A percentile compares a stretch with the other conserved stretches of the same genome.
Evolutionary conservation across 73 alveolate species (phyloP).

Genomic region (Paramecium biaurelia): DNA sequence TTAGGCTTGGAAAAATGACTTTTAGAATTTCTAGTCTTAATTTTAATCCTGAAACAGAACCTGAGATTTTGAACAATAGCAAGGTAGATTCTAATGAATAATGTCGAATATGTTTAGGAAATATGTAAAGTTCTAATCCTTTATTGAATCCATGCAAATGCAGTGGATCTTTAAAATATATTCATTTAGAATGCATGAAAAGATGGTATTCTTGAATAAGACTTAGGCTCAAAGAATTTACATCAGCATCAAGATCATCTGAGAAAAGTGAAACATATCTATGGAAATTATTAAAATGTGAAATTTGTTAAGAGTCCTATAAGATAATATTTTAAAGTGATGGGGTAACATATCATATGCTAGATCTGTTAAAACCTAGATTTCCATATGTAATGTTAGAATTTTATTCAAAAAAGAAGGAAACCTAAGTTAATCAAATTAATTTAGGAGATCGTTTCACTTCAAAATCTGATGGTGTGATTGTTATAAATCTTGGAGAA

Average conservation of each 20-base stretch:
- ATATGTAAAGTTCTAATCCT: slow-evolving; percentile 43
- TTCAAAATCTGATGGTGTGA: background rate
- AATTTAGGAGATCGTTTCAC: slow-evolving; percentile 21
- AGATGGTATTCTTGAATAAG: slow-evolving; percentile 54
- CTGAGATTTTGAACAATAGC: background rate
- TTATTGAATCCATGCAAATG: slow-evolving; percentile 69
- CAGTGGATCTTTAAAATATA: slow-evolving; percentile 61
- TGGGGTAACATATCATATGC: slow-evolving; percentile 16
- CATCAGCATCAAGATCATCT: background rate
- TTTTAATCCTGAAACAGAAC: background rate
- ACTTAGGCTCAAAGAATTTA: slow-evolving; percentile 55
- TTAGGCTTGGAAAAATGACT: slow-evolving; percentile 16
- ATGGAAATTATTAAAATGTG: slow-evolving; percentile 58
- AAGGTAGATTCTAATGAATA: background rate
- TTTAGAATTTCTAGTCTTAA: background rate
- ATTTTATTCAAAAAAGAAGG: background rate
- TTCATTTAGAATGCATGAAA: slow-evolving; percentile 67
- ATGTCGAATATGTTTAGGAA: slow-evolving; percentile 68
- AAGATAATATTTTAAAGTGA: slow-evolving; percentile 43
- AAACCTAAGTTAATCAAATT: background rate
- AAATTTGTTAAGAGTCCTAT: slow-evolving; percentile 42
- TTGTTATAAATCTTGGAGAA: background rate
- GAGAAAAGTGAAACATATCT: background rate
- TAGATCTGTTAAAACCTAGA: background rate
- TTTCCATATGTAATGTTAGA: background rate